A percentile compares a stretch with the other conserved stretches of the same genome.
Evolutionary conservation across 345 rosid species (phyloP).

Genomic region (Eucalyptus victrix): DNA sequence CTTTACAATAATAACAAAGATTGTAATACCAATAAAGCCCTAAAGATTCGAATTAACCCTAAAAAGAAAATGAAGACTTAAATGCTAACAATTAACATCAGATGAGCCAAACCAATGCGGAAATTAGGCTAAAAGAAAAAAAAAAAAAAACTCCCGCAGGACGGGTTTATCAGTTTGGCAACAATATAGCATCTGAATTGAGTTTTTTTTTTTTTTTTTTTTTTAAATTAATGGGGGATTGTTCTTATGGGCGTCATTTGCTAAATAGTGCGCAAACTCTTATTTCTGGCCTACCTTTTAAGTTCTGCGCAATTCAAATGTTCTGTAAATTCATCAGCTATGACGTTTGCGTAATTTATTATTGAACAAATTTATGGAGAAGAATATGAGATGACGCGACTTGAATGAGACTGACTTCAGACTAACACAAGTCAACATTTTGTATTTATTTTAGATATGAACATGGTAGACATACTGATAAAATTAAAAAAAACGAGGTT

Average conservation of each 20-base stretch:
- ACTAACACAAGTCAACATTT: background rate
- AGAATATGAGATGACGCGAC: background rate
- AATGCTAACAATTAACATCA: background rate
- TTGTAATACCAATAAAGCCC: background rate
- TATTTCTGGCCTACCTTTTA: background rate
- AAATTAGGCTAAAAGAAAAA: background rate
- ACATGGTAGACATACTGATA: background rate
- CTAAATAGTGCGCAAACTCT: background rate
- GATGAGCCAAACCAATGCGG: background rate
- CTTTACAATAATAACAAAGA: background rate
- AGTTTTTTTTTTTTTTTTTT: background rate
- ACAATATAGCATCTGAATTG: background rate
- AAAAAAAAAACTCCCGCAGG: background rate
- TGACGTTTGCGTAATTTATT: background rate
- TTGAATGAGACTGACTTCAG: background rate
- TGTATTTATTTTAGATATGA: background rate
- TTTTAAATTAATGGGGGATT: background rate
- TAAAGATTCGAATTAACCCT: background rate
- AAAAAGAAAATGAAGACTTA: background rate
- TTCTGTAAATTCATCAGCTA: background rate
- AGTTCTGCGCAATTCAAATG: background rate
- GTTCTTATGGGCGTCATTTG: background rate
- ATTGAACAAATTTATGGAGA: background rate
- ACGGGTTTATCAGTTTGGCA: background rate
- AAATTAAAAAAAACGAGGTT: background rate